Percentiles rank a stretch among this genome's conserved stretches.
Conservation (phyloP, 2,329 filamentous ascomycete genomes). For the Hymenoscyphus occultus region DNA sequence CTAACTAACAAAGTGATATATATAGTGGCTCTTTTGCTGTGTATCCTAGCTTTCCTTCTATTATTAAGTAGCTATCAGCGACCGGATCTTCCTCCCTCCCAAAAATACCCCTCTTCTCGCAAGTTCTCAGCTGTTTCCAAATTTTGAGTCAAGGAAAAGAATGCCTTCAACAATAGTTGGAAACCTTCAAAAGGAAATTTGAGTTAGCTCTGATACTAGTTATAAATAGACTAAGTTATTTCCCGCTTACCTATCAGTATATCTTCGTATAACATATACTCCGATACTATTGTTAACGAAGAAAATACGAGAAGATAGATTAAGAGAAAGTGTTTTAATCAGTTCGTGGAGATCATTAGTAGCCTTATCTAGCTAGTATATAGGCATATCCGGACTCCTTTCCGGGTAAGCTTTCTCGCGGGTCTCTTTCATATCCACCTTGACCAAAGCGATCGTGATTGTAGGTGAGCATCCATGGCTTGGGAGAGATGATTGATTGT, state of each 20-base stretch:
- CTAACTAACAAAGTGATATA: no score
- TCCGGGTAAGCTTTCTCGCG: neutral
- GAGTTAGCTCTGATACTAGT: no score
- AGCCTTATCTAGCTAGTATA: neutral
- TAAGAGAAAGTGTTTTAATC: neutral
- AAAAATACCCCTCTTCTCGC: no score
- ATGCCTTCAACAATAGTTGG: neutral
- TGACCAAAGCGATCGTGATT: neutral
- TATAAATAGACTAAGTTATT: neutral
- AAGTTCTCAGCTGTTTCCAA: neutral
- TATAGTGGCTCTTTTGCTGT: no score
- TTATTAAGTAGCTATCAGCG: no score
- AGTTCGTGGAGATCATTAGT: neutral
- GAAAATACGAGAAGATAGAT: neutral
- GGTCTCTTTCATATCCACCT: neutral
- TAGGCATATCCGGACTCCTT: neutral
- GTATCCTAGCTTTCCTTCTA: no score
- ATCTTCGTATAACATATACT: neutral
- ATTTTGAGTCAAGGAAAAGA: neutral
- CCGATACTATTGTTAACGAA: neutral
- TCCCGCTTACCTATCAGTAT: neutral
- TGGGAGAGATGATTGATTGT: neutral
- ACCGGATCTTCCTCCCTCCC: no score
- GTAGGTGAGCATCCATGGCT: conserved; percentile 4
- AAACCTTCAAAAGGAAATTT: no score